These are phyloP conservation scores for Fusarium tuaranense DNA, from an alignment of 2,329 filamentous ascomycete genomes.

Conservation along the genomic window DNA sequence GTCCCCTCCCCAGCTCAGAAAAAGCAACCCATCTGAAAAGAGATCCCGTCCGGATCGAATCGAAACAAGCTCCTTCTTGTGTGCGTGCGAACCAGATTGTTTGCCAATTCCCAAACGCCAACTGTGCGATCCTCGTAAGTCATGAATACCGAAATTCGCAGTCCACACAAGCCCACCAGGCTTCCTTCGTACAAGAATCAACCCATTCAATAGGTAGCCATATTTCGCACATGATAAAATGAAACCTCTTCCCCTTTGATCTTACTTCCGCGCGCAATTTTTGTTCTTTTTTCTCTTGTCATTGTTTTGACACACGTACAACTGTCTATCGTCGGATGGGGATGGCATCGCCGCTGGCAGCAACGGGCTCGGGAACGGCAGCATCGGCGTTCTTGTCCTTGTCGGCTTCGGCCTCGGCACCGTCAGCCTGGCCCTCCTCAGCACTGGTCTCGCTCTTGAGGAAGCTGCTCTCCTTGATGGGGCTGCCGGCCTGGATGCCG, in stretches of 20 bases:
- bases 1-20: conserved; percentile 14
- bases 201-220: conserved; percentile 11
- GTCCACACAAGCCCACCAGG: conserved; percentile 31
- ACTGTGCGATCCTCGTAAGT: conserved; percentile 46
- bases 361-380: conserved; percentile 32
- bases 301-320: conserved; percentile 8
- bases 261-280: conserved; percentile 9
- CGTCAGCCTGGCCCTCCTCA: conserved; percentile 58
- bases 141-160: conserved; percentile 41
- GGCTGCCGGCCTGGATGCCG: conserved; percentile 75
- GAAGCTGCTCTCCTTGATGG: conserved; percentile 91
- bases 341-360: conserved; percentile 58
- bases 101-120: conserved; percentile 46
- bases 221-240: conserved; percentile 16
- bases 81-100: conserved; percentile 42
- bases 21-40: conserved; percentile 21
- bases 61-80: conserved; percentile 35
- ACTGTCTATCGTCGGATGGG: conserved; percentile 69
- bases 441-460: conserved; percentile 84
- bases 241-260: background rate
- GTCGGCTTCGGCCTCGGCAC: conserved; percentile 42
- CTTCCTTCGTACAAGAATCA: conserved; percentile 32
- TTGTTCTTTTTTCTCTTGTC: background rate
- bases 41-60: conserved; percentile 40
- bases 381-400: conserved; percentile 54